Evolutionary conservation across 2,329 filamentous ascomycete species (phyloP).

Genomic region (Neoarthrinium moseri): DNA sequence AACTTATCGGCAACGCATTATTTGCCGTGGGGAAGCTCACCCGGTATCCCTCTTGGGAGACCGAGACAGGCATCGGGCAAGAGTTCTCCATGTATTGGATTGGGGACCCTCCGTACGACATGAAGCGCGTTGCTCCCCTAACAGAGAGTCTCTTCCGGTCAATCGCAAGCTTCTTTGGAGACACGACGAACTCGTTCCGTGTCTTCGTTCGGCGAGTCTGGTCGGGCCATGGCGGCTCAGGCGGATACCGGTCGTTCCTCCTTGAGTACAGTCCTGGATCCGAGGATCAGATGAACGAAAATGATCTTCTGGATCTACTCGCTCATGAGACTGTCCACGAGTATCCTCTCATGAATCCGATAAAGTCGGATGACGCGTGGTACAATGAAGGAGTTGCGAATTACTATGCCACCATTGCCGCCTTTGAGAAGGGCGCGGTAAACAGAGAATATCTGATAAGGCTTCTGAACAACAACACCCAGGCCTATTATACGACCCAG

Average conservation of each 20-base stretch:
- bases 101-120: background rate
- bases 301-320: background rate
- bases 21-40: background rate
- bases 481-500: conserved; percentile 1
- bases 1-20: no score
- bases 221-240: background rate
- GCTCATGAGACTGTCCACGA: conserved; percentile 5
- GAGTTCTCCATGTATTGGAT: conserved; percentile 5
- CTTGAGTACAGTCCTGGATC: background rate
- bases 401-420: conserved; percentile 4
- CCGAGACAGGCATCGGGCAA: no score
- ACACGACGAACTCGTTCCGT: background rate
- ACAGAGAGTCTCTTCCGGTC: background rate
- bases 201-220: conserved; percentile 2
- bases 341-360: background rate
- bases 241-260: conserved; percentile 1
- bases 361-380: background rate
- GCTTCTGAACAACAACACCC: conserved; percentile 4
- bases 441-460: background rate
- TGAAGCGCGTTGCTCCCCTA: background rate
- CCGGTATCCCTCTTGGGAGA: background rate
- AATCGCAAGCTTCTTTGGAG: conserved; percentile 3
- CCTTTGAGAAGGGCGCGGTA: background rate
- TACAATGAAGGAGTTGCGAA: conserved; percentile 7
- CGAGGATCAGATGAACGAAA: background rate